Conservation (phyloP, 2,329 filamentous ascomycete species). For the Curvularia eragrostidis region DNA sequence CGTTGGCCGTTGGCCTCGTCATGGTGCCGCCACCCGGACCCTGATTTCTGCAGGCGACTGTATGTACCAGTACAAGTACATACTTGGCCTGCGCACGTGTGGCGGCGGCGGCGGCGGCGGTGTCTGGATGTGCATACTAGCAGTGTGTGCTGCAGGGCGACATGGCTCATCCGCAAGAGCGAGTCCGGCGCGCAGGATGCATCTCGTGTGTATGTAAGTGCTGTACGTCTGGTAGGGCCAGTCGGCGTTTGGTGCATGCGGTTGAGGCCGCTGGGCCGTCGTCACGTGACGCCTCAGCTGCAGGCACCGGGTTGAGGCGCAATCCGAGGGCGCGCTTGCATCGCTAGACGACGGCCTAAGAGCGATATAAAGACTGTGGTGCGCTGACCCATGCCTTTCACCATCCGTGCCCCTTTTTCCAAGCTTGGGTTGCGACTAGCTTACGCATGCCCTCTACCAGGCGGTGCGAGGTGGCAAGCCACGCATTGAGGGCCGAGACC, state of each 20-base stretch:
- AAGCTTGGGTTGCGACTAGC: background rate
- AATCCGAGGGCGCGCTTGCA: background rate
- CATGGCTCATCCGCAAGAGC: background rate
- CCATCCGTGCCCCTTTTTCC: background rate
- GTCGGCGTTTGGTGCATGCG: background rate
- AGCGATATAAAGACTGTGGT: background rate
- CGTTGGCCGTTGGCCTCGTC: too few relatives aligned
- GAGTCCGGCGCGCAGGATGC: background rate
- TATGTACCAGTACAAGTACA: too few relatives aligned
- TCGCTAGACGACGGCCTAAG: background rate
- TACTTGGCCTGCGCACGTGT: slow-evolving; percentile 1
- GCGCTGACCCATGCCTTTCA: background rate
- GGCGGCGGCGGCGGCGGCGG: background rate
- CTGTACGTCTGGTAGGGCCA: too few relatives aligned
- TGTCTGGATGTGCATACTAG: too few relatives aligned
- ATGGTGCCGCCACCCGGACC: slow-evolving; percentile 14
- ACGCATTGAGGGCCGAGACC: background rate
- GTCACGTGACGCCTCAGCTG: background rate
- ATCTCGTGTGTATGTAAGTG: too few relatives aligned
- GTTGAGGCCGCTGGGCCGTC: background rate
- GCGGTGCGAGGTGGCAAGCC: background rate
- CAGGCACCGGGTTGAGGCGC: too few relatives aligned
- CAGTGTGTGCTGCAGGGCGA: too few relatives aligned
- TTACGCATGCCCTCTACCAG: background rate
- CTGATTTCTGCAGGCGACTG: background rate